Evolutionary conservation across 2,329 filamentous ascomycete genomes (phyloP), one percentile per base, ranked within the genome.

Genomic region (Stachybotrys chlorohalonatus): DNA sequence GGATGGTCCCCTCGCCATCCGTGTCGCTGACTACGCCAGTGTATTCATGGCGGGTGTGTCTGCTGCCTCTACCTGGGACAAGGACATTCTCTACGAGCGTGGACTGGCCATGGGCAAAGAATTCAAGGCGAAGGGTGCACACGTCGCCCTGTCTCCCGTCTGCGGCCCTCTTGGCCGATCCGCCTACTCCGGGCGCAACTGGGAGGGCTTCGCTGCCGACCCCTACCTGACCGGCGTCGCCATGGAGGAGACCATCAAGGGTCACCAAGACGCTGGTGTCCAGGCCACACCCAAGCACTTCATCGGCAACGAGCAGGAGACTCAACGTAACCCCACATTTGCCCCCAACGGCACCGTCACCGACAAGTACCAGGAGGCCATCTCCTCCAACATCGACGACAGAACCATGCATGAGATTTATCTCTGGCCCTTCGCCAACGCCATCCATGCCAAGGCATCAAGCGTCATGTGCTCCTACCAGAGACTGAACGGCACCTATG

Each of bases 71-170:
- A 59, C 62, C 45, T 95, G 89, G 87, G 87, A 93, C 68, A 85
- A 82, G 59, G 72, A 80, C 11, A 78, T 93, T 30, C 82, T 88
- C 58, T 84, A 84, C 64, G 74, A 79, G 55, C 82, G 89, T 52
- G 90, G 64, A 24, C 53, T 58, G 11, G 73, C 72, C 51, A 73
- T 77, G 72, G 75, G 72, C 16, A 49, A 66, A 51, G 89, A 93
- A 68, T 84, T 87, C 66, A 82, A 78, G 60, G 84, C 71, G 58
- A 92, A 92, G 72, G 88, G 88, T 55, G 78, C 88, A 24, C 86
- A 91, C 64, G 74, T 90, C 31, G 81, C 84, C 59, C 76, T 91
- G 31, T 63, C 59, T 1, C 71, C 74, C 11, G 70, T 74, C 17
- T 63, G 64, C 13, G 73, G 73, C 1, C 73, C 76, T 16, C 68